Conservation (phyloP, 345 rosid species). For the Bruguiera parviflora region DNA sequence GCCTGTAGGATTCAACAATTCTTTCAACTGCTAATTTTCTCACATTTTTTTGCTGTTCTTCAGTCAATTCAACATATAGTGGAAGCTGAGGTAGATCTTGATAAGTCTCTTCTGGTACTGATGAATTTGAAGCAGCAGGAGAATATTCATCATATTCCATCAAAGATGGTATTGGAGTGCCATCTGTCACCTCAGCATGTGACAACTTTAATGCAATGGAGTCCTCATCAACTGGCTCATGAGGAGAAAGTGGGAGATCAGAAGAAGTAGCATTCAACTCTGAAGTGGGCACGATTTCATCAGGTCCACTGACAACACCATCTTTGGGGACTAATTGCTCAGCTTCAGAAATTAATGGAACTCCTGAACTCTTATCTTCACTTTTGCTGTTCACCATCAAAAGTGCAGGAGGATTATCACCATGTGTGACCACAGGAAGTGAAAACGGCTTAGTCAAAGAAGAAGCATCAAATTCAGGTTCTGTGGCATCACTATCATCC, state of each 20-base stretch:
- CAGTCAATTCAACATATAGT: constrained; percentile 61
- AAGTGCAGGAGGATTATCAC: constrained; percentile 38
- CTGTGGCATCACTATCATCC: constrained; percentile 44
- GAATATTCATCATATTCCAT: constrained; percentile 52
- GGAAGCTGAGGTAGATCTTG: constrained; percentile 69
- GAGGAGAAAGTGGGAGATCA: constrained; percentile 46
- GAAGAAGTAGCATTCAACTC: constrained; percentile 45
- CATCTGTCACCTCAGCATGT: constrained; percentile 47
- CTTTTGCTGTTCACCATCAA: constrained; percentile 27
- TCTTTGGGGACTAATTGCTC: constrained; percentile 48
- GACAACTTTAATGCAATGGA: constrained; percentile 33
- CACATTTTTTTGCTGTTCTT: constrained; percentile 48
- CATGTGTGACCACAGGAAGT: constrained; percentile 32
- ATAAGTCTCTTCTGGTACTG: constrained; percentile 58
- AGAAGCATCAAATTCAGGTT: constrained; percentile 51
- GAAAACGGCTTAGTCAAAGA: constrained; percentile 43
- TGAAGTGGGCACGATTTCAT: constrained; percentile 37
- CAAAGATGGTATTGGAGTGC: constrained; percentile 32
- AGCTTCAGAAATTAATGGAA: constrained; percentile 32
- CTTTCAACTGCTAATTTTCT: constrained; percentile 63
- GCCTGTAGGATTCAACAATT: constrained; percentile 68
- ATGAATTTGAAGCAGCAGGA: constrained; percentile 37
- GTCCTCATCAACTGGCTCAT: constrained; percentile 42
- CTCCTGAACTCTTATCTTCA: constrained; percentile 47
- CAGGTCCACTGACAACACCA: constrained; percentile 36